These are phyloP conservation scores for Colletotrichum orbiculare DNA, from an alignment of 2,329 filamentous ascomycete genomes.

Conservation along the genomic window DNA sequence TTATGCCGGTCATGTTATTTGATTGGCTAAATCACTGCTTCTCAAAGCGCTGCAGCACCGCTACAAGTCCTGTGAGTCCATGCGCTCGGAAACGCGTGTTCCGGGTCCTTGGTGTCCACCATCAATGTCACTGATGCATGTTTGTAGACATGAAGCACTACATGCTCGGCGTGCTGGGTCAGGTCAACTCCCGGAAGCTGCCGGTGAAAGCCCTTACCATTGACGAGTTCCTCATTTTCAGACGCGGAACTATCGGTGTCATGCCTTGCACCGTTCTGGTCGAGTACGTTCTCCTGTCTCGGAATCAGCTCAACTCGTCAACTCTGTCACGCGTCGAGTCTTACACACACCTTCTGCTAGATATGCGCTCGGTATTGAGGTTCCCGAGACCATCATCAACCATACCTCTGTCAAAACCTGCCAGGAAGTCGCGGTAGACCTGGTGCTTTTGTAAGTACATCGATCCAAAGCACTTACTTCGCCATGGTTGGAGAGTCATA, in stretches of 20 bases:
- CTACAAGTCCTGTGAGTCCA: slow-evolving; percentile 3
- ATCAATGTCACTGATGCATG: neutral
- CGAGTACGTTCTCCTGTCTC: neutral
- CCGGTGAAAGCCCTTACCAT: neutral
- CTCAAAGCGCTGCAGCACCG: slow-evolving; percentile 1
- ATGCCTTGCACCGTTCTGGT: slow-evolving; percentile 9
- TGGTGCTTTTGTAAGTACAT: slow-evolving; percentile 1
- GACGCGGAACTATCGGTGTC: slow-evolving; percentile 3
- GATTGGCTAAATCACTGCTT: neutral
- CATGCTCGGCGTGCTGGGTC: slow-evolving; percentile 6
- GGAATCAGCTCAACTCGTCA: no score
- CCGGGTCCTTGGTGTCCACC: neutral
- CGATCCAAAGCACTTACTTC: no score
- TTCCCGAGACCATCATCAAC: neutral
- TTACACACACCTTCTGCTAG: neutral
- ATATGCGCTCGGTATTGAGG: neutral
- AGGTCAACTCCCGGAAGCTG: slow-evolving; percentile 4
- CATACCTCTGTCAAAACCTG: neutral
- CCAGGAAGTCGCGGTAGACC: slow-evolving; percentile 3
- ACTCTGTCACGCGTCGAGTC: no score
- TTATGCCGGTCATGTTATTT: neutral
- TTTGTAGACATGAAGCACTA: slow-evolving; percentile 5
- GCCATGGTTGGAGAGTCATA: no score
- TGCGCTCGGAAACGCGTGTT: neutral
- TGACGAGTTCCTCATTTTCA: neutral